These are phyloP conservation scores for Trichoderma asperelloides DNA, from an alignment of 495 filamentous ascomycete genomes.

Conservation along the genomic window DNA sequence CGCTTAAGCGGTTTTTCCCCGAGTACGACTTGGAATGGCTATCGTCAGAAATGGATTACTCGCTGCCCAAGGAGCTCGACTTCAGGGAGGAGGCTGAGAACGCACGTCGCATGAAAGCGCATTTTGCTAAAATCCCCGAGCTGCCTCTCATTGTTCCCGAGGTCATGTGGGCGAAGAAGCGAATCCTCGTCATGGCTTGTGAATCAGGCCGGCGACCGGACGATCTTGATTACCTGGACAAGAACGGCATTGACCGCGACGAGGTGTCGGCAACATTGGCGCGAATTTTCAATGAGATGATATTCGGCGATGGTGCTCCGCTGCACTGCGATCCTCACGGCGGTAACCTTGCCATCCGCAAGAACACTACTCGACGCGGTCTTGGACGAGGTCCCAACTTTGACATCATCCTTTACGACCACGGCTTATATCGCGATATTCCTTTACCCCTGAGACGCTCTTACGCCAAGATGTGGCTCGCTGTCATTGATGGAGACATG, in stretches of 20 bases:
- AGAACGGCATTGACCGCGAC: conserved; percentile 81
- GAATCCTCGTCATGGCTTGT: conserved; percentile 94
- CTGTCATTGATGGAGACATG: conserved; percentile 83
- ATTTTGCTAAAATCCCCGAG: conserved; percentile 62
- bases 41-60: conserved; percentile 83
- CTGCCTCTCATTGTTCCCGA: conserved; percentile 80
- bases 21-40: conserved; percentile 97
- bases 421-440: conserved; percentile 93
- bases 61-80: conserved; percentile 84
- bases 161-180: conserved; percentile 79
- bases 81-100: conserved; percentile 83
- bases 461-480: conserved; percentile 97
- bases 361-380: conserved; percentile 45
- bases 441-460: conserved; percentile 65
- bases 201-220: conserved; percentile 81
- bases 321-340: conserved; percentile 97
- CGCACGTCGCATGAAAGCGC: conserved; percentile 63
- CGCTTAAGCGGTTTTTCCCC: conserved; percentile 85
- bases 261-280: conserved; percentile 91
- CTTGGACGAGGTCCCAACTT: conserved; percentile 58
- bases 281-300: conserved; percentile 98
- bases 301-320: conserved; percentile 82
- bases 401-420: conserved; percentile 96
- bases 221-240: conserved; percentile 78
- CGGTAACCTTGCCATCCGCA: conserved; percentile 89